Evolutionary conservation across 108 stramenopile species (phyloP), one percentile per base, ranked within the genome.

Genomic region (Chaetoceros muelleri): DNA sequence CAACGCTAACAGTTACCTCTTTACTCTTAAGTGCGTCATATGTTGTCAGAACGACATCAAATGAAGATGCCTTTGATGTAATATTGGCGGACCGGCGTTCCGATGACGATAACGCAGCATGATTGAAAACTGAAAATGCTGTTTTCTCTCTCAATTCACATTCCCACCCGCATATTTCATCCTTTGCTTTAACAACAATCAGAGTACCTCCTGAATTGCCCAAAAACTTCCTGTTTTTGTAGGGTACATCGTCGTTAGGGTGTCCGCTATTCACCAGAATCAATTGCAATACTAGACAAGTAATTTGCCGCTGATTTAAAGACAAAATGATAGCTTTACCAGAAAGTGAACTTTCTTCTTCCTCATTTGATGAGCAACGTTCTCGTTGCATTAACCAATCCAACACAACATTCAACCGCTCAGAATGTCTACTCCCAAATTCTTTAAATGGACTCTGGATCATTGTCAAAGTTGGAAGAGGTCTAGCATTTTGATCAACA

Each of bases 11-110:
- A 19, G 76, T 67, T 49, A 72, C 56, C 27, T 85, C 84, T 30
- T 81, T 71, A 21, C 68, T 50, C 62, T 80, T 81, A 31, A 85
- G 48, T 7, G 70, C 71, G 47, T 85, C 84, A 52, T 73, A 84
- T 2, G 79, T 84, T 28, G 77, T 72, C 34, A 84, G 31, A 8
- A 79, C 73, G 45, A 85, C 78, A 67, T 85, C 78, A 55, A 68
- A 77, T 0, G 56, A 63, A 30, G 66, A 62, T 3, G 84, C 75
- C 28, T 67, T 66, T 16, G 55, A 60, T 2, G 65, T 34, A 45
- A 68, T 69, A 34, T 79, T 79, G 13, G 5, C 13, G 13, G 8
- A 13, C 8, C 34, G 34, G 24, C 80, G 69, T 40, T 74, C 62
- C 24, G 65, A 67, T 10, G 71, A 58, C 28, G 76, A 65, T 25